Evolutionary conservation across 2,329 filamentous ascomycete genomes (phyloP).

Genomic region (Apiospora marii): DNA sequence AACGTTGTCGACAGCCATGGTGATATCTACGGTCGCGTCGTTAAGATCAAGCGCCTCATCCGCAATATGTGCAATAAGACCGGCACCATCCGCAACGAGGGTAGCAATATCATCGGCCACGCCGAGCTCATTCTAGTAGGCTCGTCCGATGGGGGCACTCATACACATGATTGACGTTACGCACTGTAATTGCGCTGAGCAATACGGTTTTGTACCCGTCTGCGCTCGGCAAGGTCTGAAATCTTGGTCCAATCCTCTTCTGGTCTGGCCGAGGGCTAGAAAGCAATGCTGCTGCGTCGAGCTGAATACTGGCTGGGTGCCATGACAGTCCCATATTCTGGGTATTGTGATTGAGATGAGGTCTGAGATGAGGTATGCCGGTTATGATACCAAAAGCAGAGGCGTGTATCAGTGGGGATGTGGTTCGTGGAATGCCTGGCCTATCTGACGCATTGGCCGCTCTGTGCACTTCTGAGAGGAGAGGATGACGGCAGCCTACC

Average conservation of each 20-base stretch:
- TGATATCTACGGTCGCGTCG: constrained; percentile 67
- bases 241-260: constrained; percentile 99
- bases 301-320: constrained; percentile 72
- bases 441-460: too few species aligned
- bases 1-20: constrained; percentile 64
- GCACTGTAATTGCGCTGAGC: constrained; percentile 96
- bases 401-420: too few species aligned
- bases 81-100: constrained; percentile 76
- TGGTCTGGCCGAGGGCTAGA: constrained; percentile 91
- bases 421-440: too few species aligned
- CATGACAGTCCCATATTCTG: constrained; percentile 43
- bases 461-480: too few species aligned
- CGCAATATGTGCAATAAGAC: constrained; percentile 77
- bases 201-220: constrained; percentile 96
- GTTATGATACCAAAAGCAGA: too few species aligned
- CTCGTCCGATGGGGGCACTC: constrained; percentile 20
- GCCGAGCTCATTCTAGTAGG: constrained; percentile 68
- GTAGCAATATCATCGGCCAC: constrained; percentile 73
- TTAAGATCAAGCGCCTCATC: constrained; percentile 69
- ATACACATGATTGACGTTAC: constrained; percentile 33
- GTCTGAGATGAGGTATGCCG: too few species aligned
- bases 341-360: constrained; percentile 53
- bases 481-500: too few species aligned
- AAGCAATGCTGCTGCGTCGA: constrained; percentile 89
- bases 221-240: constrained; percentile 91